These are phyloP conservation scores for Calonectria ilicicola DNA, from an alignment of 2,329 filamentous ascomycete species.

Conservation along the genomic window DNA sequence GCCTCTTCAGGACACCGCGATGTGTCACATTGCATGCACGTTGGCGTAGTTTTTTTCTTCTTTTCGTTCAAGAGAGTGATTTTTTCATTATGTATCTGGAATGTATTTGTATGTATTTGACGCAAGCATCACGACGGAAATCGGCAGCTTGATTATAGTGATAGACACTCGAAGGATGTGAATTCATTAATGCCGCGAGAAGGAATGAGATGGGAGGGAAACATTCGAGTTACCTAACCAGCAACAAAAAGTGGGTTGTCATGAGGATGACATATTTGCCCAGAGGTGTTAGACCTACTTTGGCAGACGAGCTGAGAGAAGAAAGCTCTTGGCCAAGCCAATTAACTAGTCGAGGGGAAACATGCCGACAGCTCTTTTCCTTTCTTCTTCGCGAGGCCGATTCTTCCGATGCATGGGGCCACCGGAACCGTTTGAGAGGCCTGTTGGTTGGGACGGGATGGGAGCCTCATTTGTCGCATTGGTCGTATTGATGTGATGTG, in stretches of 20 bases:
- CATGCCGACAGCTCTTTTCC: background rate
- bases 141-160: background rate
- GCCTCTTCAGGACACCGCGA: background rate
- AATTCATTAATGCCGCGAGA: background rate
- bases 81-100: background rate
- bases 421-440: background rate
- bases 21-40: background rate
- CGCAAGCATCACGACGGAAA: background rate
- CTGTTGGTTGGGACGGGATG: background rate
- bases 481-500: slow-evolving; percentile 3
- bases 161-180: background rate
- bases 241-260: slow-evolving; percentile 16
- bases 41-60: background rate
- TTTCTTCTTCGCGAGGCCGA: background rate
- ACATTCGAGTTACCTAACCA: slow-evolving; percentile 5
- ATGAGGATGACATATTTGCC: slow-evolving; percentile 2
- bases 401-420: background rate
- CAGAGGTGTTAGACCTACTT: background rate
- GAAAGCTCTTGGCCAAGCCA: background rate
- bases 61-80: background rate
- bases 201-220: background rate
- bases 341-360: background rate
- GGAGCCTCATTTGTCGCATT: slow-evolving; percentile 13
- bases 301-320: background rate
- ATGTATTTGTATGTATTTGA: background rate